Evolutionary conservation across 2,329 filamentous ascomycete genomes (phyloP).

Genomic region (Alternaria burnsii): DNA sequence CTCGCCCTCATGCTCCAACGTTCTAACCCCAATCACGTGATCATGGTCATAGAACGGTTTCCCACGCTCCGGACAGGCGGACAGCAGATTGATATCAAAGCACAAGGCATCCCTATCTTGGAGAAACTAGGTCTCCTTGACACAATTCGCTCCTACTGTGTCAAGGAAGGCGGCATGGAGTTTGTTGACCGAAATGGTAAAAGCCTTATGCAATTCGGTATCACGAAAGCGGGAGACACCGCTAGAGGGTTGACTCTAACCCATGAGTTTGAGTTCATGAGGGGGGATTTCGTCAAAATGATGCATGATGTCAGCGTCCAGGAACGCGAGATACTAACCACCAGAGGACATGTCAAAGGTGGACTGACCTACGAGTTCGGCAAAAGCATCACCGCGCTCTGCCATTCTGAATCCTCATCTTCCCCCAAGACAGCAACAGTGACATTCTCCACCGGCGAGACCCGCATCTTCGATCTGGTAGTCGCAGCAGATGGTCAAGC

Average conservation of each 20-base stretch:
- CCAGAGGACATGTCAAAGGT: conserved; percentile 14
- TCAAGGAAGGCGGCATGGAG: conserved; percentile 52
- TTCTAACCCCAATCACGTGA: conserved; percentile 45
- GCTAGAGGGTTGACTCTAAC: conserved; percentile 31
- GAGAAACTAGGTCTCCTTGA: conserved; percentile 51
- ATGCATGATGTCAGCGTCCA: conserved; percentile 32
- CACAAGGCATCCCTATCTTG: conserved; percentile 52
- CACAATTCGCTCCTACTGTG: conserved; percentile 42
- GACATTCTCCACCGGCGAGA: conserved; percentile 27
- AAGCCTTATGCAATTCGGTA: conserved; percentile 23
- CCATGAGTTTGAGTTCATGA: conserved; percentile 45
- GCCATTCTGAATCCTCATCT: conserved; percentile 11
- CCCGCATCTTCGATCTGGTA: conserved; percentile 33
- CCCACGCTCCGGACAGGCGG: conserved; percentile 55
- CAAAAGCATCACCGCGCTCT: conserved; percentile 26
- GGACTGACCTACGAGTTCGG: conserved; percentile 20
- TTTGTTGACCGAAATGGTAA: conserved; percentile 43
- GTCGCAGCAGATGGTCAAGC: conserved; percentile 39
- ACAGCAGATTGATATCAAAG: conserved; percentile 58
- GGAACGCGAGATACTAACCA: conserved; percentile 21
- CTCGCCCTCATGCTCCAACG: conserved; percentile 62
- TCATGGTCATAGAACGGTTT: conserved; percentile 56
- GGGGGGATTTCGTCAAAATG: conserved; percentile 46
- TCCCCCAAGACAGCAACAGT: conserved; percentile 21
- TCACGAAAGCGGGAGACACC: conserved; percentile 52